Evolutionary conservation across 495 filamentous ascomycete genomes (phyloP).

Genomic region (Platismatia glauca): DNA sequence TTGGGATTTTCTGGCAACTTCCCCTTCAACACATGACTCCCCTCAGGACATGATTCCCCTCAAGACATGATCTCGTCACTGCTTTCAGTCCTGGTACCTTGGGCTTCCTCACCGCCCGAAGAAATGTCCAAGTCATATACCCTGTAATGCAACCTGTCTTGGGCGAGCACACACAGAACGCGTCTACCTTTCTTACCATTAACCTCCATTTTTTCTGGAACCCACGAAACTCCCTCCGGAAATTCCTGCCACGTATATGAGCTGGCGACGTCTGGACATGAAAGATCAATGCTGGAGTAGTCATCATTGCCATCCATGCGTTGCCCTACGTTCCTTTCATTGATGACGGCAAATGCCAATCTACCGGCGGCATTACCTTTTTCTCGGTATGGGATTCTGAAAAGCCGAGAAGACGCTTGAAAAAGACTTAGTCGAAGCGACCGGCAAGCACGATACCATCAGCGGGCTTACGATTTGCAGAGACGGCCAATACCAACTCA

Average conservation of each 20-base stretch:
- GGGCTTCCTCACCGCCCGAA: slow-evolving; percentile 26
- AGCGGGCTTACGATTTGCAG: slow-evolving; percentile 33
- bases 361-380: background rate
- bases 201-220: slow-evolving; percentile 40
- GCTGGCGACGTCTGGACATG: background rate
- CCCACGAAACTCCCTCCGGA: slow-evolving; percentile 23
- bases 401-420: slow-evolving; percentile 19
- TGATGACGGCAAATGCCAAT: background rate
- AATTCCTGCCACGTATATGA: slow-evolving; percentile 16
- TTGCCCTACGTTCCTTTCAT: background rate
- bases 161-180: slow-evolving; percentile 48
- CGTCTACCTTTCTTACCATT: slow-evolving; percentile 47
- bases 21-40: too few relatives aligned
- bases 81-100: slow-evolving; percentile 26
- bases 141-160: slow-evolving; percentile 46
- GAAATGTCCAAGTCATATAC: slow-evolving; percentile 47
- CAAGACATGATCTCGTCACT: slow-evolving; percentile 26
- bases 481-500: slow-evolving; percentile 43
- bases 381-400: slow-evolving; percentile 20
- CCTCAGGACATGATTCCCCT: too few relatives aligned
- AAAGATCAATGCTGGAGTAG: slow-evolving; percentile 8
- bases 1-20: background rate
- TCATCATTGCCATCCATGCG: background rate
- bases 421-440: background rate
- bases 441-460: slow-evolving; percentile 2